Base-by-base conservation (phyloP, 2,329 filamentous ascomycete genomes). In the Trichoderma brevicompactum region DNA sequence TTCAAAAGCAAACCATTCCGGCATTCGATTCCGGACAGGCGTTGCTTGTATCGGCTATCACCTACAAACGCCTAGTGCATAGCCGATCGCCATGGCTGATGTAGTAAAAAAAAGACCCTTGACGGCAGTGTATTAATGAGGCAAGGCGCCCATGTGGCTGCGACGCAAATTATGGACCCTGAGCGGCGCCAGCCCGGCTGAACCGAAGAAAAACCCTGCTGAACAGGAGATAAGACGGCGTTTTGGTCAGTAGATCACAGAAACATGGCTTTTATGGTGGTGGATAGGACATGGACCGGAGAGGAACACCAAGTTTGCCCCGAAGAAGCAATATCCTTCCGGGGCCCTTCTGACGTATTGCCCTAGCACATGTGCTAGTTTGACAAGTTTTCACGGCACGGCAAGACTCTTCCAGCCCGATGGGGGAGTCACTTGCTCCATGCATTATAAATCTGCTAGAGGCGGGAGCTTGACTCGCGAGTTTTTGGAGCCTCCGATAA, bases 401-500 rank as follows among this genome's bases (percentile, higher is more conserved):
- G 60, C 40, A 63, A 53, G 49, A 54, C 49, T 63, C 41, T 23
- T 53, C 60, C 40, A 46, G 60, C 49, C 60, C 41, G 49, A 63
- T n/a, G 60, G 60, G 36, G 38, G 52, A 43, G 59, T 53, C 46
- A 53, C 59, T 62, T 63, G 60, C 60, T 52, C 38, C 46, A 28
- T 46, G 60, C 48, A 52, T 61, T 63, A 44, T 23, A 54, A 46
- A 38, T 46, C 40, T 43, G 12, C 38, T 38, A 38, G 34, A 50
- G 36, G 32, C n/a, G 36, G 49, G n/a, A 53, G 48, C 49, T 63
- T 63, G 60, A 63, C 60, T 63, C 60, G 46, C n/a, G 60, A 46
- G 60, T 28, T 38, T 17, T 28, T 12, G 38, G 60, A 63, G 40
- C 28, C 49, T 63, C 49, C 48, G 49, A 38, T 50, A 54, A 54